phyloP scores from a whole-genome alignment of 768 basidiomycete species.

The Xanthoconium purpureum region DNA sequence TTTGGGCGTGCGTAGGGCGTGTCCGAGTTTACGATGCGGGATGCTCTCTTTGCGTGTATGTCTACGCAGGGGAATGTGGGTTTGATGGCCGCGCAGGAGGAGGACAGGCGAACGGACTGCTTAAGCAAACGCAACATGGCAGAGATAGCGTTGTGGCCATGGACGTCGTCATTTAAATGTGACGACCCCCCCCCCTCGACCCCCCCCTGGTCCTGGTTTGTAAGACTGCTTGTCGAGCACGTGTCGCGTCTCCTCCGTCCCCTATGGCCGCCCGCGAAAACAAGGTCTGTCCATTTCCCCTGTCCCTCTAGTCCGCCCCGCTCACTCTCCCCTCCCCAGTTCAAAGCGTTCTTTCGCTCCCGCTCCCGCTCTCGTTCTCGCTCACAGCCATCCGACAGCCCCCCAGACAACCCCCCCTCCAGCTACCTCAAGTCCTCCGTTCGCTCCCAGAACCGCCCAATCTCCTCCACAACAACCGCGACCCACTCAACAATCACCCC shows the following conservation, averaged over 20 bases:
- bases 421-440: slow-evolving; percentile 40
- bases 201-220: background rate
- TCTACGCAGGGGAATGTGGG: slow-evolving; percentile 73
- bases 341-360: slow-evolving; percentile 55
- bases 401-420: slow-evolving; percentile 11
- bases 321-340: slow-evolving; percentile 31
- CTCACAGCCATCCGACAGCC: background rate
- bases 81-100: background rate
- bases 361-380: slow-evolving; percentile 52
- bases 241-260: background rate
- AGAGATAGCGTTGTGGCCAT: too few relatives aligned
- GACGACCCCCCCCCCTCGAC: background rate
- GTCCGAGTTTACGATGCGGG: slow-evolving; percentile 36
- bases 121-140: background rate
- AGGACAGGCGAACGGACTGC: background rate
- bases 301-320: background rate
- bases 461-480: slow-evolving; percentile 62
- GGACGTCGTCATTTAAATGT: too few relatives aligned
- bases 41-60: slow-evolving; percentile 71
- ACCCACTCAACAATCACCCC: slow-evolving; percentile 62
- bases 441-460: slow-evolving; percentile 54
- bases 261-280: background rate
- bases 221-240: background rate
- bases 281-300: background rate
- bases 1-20: slow-evolving; percentile 71